Percentiles rank a stretch among this genome's conserved stretches.
Conservation (phyloP, 768 basidiomycete genomes). For the Cystofilobasidium ferigula region DNA sequence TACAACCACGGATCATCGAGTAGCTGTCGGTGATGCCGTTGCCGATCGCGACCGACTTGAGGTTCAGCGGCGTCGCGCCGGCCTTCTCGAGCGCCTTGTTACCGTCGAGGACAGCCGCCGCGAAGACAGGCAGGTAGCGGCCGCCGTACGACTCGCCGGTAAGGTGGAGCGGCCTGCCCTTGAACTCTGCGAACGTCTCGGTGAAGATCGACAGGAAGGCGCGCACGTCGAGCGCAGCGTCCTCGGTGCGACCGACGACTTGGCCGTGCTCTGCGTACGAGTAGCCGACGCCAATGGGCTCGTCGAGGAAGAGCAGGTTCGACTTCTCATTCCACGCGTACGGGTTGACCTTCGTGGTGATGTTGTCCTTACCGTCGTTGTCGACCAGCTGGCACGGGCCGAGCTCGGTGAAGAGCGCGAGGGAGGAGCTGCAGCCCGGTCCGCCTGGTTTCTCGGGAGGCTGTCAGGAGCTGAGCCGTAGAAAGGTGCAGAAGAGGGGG, state of each 20-base stretch:
- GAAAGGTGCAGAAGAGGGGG: no score
- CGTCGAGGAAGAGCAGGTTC: conserved; percentile 43
- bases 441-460: conserved; percentile 40
- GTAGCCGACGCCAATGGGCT: conserved; percentile 52
- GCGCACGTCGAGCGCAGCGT: conserved; percentile 63
- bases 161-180: conserved; percentile 57
- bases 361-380: conserved; percentile 8
- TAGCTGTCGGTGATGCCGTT: conserved; percentile 32
- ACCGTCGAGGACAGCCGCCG: conserved; percentile 63
- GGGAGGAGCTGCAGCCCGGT: conserved; percentile 49
- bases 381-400: conserved; percentile 39
- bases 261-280: conserved; percentile 61
- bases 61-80: conserved; percentile 51
- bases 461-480: neutral
- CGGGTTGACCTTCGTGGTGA: conserved; percentile 35
- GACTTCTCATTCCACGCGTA: conserved; percentile 40
- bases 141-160: conserved; percentile 67
- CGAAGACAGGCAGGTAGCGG: conserved; percentile 47
- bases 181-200: conserved; percentile 55
- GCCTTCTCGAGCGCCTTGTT: conserved; percentile 48
- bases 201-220: conserved; percentile 55
- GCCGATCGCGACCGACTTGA: conserved; percentile 62
- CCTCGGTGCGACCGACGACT: conserved; percentile 61
- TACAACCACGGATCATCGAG: conserved; percentile 4
- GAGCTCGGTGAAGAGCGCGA: conserved; percentile 62